Base-by-base conservation (phyloP, 2,329 filamentous ascomycete genomes). In the Colletotrichum costaricense region DNA sequence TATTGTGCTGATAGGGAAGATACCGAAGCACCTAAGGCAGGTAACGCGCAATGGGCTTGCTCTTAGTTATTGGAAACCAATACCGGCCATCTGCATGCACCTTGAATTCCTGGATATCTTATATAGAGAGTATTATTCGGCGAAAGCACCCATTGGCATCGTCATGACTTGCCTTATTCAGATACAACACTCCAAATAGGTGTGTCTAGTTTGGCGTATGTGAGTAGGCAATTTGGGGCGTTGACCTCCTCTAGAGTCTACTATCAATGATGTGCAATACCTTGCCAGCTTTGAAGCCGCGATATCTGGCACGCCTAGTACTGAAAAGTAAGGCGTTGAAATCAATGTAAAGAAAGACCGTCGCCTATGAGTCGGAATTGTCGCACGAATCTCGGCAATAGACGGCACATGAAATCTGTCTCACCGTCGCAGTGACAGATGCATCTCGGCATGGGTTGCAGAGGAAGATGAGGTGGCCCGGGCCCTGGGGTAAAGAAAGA, bases 321-420 rank as follows among this genome's bases (percentile, higher is more conserved):
- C 0, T 16, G 38, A 8, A 11, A 22, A 5, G 8, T 22, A 11
- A 9, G 42, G 19, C 8, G 3, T 19, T 49, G 42, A n/a, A n/a
- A 49, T 9, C 19, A n/a, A 19, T 19, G 19, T 9, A 11, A n/a
- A 3, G n/a, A 16, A 46, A 7, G 6, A 26, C 30, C 19, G 33
- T 65, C 69, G 56, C 64, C 38, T 3, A 52, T 72, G 64, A 52
- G 26, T 69, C 65, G 64, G 69, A 52, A 63, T 63, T 57, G 49
- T 63, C 65, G 69, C 69, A 52, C 65, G 30, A 63, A 63, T 63
- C 52, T 72, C 69, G 65, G 69, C 35, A 69, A 69, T 11, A 59
- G 46, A 63, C 30, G 52, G 26, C 38, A 46, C 59, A 28, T 49
- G 24, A 14, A 60, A 56, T 16, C n/a, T 33, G 42, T 30, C 28